A percentile compares a stretch with the other conserved stretches of the same genome.
These are phyloP conservation scores for Microdochium nivale DNA, from an alignment of 2,329 filamentous ascomycete genomes.

Conservation along the genomic window DNA sequence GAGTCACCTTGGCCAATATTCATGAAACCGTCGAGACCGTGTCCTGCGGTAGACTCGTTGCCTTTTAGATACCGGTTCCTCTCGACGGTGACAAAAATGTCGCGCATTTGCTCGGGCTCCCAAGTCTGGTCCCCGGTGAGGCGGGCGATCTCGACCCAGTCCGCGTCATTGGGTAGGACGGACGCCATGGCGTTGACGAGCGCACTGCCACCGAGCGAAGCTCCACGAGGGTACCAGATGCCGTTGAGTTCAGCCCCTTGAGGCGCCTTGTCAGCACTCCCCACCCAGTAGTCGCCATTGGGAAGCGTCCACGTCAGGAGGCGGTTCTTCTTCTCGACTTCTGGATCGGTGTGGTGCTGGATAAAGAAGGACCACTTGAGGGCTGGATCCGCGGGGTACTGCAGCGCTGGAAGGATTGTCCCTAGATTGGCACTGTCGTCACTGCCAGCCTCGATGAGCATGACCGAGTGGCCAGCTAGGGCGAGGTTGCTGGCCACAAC, in stretches of 20 bases:
- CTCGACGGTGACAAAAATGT: constrained; percentile 1
- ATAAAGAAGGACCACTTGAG: constrained; percentile 49
- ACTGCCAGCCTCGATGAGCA: constrained; percentile 48
- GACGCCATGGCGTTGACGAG: constrained; percentile 19
- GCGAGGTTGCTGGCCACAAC: constrained; percentile 45
- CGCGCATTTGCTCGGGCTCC: constrained; percentile 15
- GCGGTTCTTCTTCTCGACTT: constrained; percentile 32
- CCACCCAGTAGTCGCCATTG: constrained; percentile 21
- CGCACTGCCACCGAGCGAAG: constrained; percentile 24
- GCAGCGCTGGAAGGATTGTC: constrained; percentile 25
- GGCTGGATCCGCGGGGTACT: constrained; percentile 19
- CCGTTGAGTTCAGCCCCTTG: constrained; percentile 20
- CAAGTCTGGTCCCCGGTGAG: constrained; percentile 18
- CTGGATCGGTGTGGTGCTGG: constrained; percentile 45
- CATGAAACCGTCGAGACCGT: background rate
- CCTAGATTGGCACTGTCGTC: constrained; percentile 29
- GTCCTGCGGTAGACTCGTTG: background rate
- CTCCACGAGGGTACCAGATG: constrained; percentile 23
- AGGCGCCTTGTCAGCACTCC: constrained; percentile 16
- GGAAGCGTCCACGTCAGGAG: constrained; percentile 18
- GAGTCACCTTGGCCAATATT: background rate
- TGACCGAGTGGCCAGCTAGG: constrained; percentile 40
- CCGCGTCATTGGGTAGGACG: constrained; percentile 19
- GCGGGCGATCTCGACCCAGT: constrained; percentile 19
- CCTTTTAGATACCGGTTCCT: background rate